Percentiles rank a stretch among this genome's conserved stretches.
Conservation (phyloP, 257 asterid species). For the Solanum gracilifrons region DNA sequence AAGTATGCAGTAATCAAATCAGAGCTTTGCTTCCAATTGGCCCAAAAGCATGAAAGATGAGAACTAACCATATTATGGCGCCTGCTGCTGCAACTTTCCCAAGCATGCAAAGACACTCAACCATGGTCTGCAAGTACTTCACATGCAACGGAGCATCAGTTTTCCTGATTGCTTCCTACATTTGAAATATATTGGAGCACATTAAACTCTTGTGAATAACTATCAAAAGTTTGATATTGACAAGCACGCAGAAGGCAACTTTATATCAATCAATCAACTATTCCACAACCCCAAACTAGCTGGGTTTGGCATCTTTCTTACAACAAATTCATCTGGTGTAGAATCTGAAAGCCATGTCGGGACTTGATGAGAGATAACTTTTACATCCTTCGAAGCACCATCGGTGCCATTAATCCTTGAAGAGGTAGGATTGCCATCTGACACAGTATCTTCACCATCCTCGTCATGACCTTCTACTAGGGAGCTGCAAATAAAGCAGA, state of each 20-base stretch:
- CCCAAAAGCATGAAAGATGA: conserved; percentile 9
- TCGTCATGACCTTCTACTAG: conserved; percentile 69
- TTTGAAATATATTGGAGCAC: not conserved
- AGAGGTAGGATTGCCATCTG: conserved; percentile 45
- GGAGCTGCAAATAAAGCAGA: conserved; percentile 41
- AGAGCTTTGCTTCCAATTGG: not conserved
- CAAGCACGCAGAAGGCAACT: not conserved
- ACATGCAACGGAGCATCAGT: conserved; percentile 75
- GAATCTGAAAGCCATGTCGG: conserved; percentile 89
- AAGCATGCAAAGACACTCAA: conserved; percentile 93
- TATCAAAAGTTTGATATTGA: not conserved
- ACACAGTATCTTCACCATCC: conserved; percentile 37
- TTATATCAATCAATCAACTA: not conserved
- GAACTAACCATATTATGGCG: conserved; percentile 85
- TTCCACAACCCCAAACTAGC: not conserved
- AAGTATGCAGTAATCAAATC: not conserved
- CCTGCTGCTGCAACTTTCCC: conserved; percentile 99
- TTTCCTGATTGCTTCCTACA: conserved; percentile 95
- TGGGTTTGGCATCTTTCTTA: conserved; percentile 40
- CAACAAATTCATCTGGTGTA: conserved; percentile 96
- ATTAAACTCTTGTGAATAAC: not conserved
- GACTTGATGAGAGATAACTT: conserved; percentile 47
- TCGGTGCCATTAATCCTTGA: conserved; percentile 55
- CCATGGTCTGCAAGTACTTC: conserved; percentile 91
- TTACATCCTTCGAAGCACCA: conserved; percentile 36